Conservation (phyloP, 495 filamentous ascomycete species). For the Rostrohypoxylon terebratum region DNA sequence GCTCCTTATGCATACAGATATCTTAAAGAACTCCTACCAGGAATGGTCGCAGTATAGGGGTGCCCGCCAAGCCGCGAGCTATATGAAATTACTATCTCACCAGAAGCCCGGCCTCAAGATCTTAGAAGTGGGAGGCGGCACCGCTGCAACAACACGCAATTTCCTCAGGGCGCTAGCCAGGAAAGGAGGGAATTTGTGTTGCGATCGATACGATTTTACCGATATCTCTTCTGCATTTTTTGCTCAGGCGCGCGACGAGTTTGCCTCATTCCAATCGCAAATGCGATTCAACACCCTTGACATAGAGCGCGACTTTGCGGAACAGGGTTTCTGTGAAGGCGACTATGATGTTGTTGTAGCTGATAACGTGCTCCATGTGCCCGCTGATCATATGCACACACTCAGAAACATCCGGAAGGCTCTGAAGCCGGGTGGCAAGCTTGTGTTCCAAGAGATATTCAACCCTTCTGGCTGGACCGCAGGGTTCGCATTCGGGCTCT, state of each 20-base stretch:
- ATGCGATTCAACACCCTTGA: slow-evolving; percentile 50
- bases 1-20: slow-evolving; percentile 32
- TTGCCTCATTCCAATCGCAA: slow-evolving; percentile 11
- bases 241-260: slow-evolving; percentile 47
- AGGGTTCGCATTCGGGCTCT: slow-evolving; percentile 53
- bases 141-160: slow-evolving; percentile 43
- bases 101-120: slow-evolving; percentile 54
- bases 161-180: slow-evolving; percentile 27
- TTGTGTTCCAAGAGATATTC: slow-evolving; percentile 51
- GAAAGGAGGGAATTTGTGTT: slow-evolving; percentile 22
- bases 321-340: slow-evolving; percentile 44
- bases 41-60: slow-evolving; percentile 1
- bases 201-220: slow-evolving; percentile 58
- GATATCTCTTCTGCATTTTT: slow-evolving; percentile 65
- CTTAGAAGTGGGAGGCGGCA: slow-evolving; percentile 61
- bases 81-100: slow-evolving; percentile 47
- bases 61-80: slow-evolving; percentile 23
- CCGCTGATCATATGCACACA: slow-evolving; percentile 45
- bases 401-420: slow-evolving; percentile 50
- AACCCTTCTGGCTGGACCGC: slow-evolving; percentile 39
- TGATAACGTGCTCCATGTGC: slow-evolving; percentile 59
- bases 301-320: slow-evolving; percentile 33
- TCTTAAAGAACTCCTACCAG: slow-evolving; percentile 23
- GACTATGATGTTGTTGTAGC: slow-evolving; percentile 56
- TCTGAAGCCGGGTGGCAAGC: slow-evolving; percentile 55